Base-by-base conservation (phyloP, 441 rosid genomes). In the Flueggea neowawraea region DNA sequence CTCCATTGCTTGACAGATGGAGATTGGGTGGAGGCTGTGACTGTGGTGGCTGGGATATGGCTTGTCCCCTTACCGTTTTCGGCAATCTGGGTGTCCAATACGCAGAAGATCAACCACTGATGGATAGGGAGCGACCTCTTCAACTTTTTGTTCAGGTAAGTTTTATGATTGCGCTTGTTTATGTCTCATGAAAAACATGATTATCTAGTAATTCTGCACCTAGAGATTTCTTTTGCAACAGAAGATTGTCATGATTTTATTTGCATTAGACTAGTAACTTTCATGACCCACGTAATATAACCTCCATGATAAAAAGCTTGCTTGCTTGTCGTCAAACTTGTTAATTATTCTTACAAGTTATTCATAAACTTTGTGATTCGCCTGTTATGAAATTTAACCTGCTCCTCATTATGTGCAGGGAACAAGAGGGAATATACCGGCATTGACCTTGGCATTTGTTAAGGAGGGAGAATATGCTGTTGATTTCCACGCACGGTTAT, bases 41-140 rank as follows among this genome's bases (percentile, higher is more conserved):
- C 63, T 95, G 99, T 61, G 97, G 99, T 68, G 99, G 98, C 70
- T 95, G 99, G 99, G 99, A 95, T 70, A 91, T 91, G 98, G 93
- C 79, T 36, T 95, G 99, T 63, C 91, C 98, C 48, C 95, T 95
- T 47, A 67, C 79, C 36, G 84, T 89, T 64, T 54, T 95, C 12
- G 84, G 87, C 61, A 84, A 80, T 75, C 79, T 92, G 12, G 61
- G 64, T 60, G 74, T 72, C 65, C 75, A 54, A 41, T 73, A 72
- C 70, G 73, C 69, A 11, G 80, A 79, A 64, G 84, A 82, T 72
- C 82, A 76, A 74, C 83, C 77, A 14, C 81, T 83, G 14, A 60
- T 83, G 41, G 78, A 80, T 61, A 72, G 70, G 61, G 85, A 77
- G 58, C 79, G 61, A 62, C 91, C 96, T 59, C 64, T 95, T 61